Base-by-base conservation (phyloP, 2,329 filamentous ascomycete genomes). In the Xylariaceae sp. region DNA sequence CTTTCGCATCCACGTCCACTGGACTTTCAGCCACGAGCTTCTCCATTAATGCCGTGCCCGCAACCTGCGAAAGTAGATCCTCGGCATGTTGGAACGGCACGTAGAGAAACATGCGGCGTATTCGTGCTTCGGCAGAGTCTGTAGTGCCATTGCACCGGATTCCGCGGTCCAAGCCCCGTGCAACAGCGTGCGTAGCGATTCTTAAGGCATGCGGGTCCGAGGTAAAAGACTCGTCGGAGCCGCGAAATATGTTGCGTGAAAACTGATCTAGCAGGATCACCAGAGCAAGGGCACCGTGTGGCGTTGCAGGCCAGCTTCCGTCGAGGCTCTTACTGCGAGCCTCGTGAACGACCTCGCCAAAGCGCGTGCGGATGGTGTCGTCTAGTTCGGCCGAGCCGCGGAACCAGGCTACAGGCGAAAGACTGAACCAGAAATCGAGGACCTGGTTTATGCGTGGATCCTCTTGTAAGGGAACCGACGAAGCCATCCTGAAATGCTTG, bases 401-500 rank as follows among this genome's bases (percentile, higher is more conserved):
- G 22, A 48, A 46, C 45, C 48, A 50, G 37, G 48, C 42, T 16
- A 48, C 42, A 1, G 45, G 45, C 3, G 46, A 43, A 24, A 45
- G 45, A 29, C 48, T 31, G 29, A 48, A 50, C 45, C 45, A 50
- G 39, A 48, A 48, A n/a, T 32, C 22, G 9, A 50, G 17, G 32
- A 50, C 22, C 11, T 26, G 22, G 22, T 11, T 11, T 26, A 26
- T 26, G 22, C 22, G 22, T 6, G 22, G 22, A 11, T 26, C 22
- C 11, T 26, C 22, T 26, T 26, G 22, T n/a, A n/a, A n/a, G 22
- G 22, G 22, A 6, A 11, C 6, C 6, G 22, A 26, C 22, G 22
- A 26, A 11, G 22, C 22, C 22, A 26, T 26, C 6, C 6, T 11
- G 22, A 26, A 26, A 11, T 26, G 22, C 6, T 26, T 6, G 22